Evolutionary conservation across 345 rosid genomes (phyloP).

Genomic region (Pelargonium nanum): DNA sequence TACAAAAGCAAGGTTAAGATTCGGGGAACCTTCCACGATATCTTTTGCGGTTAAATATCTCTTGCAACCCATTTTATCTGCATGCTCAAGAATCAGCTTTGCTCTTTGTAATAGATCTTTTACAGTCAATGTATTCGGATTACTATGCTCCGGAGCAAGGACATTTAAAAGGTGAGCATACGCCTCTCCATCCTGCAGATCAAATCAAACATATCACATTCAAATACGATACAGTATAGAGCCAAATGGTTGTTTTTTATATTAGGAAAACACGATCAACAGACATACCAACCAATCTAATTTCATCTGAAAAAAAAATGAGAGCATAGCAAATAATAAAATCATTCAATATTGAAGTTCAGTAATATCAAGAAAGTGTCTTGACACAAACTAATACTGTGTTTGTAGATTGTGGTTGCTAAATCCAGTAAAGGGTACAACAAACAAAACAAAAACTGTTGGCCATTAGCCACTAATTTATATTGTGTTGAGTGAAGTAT

Average conservation of each 20-base stretch:
- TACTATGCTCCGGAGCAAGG: slow-evolving; percentile 78
- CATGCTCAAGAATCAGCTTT: slow-evolving; percentile 82
- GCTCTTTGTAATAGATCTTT: slow-evolving; percentile 62
- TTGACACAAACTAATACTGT: background rate
- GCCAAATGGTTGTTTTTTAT: background rate
- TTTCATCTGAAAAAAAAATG: background rate
- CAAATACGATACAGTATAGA: slow-evolving; percentile 5
- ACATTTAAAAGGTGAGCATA: slow-evolving; percentile 86
- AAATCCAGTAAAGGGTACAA: no score
- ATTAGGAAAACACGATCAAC: background rate
- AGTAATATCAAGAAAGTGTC: background rate
- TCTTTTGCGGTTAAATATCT: slow-evolving; percentile 94
- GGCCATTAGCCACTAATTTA: background rate
- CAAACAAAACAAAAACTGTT: background rate
- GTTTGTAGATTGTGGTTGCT: background rate
- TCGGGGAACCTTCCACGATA: slow-evolving; percentile 91
- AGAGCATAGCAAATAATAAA: background rate
- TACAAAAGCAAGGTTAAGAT: slow-evolving; percentile 95
- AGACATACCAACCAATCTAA: background rate
- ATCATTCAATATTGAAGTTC: background rate
- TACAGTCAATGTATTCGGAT: slow-evolving; percentile 43
- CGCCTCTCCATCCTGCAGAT: slow-evolving; percentile 90
- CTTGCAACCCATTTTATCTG: slow-evolving; percentile 94
- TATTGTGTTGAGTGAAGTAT: background rate
- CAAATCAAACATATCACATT: slow-evolving; percentile 8